phyloP scores from a whole-genome alignment of 805 yeast species.

The Teunomyces stri region DNA sequence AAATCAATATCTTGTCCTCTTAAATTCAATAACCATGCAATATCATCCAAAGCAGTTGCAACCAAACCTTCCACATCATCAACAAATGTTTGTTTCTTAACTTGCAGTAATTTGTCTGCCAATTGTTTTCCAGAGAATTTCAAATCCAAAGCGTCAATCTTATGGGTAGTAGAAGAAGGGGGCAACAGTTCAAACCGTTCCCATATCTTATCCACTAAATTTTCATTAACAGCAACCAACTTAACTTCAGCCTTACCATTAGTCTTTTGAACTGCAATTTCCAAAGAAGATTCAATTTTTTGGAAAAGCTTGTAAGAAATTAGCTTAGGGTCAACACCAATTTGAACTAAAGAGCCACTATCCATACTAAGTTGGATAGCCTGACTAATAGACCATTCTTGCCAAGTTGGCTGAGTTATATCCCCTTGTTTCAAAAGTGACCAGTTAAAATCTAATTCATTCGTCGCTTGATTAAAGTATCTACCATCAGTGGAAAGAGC shows the following conservation, averaged over 20 bases:
- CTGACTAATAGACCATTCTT: slow-evolving; percentile 53
- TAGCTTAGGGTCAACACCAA: slow-evolving; percentile 52
- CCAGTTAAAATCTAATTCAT: slow-evolving; percentile 64
- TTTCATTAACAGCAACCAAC: slow-evolving; percentile 47
- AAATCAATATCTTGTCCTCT: slow-evolving; percentile 55
- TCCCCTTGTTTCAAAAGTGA: slow-evolving; percentile 51
- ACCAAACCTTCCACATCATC: slow-evolving; percentile 34
- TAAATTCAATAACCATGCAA: slow-evolving; percentile 53
- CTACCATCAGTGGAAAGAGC: slow-evolving; percentile 61
- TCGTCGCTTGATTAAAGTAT: slow-evolving; percentile 56
- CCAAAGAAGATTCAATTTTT: slow-evolving; percentile 30
- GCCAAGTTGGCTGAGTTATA: slow-evolving; percentile 52
- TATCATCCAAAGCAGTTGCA: slow-evolving; percentile 48
- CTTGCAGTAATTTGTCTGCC: slow-evolving; percentile 52
- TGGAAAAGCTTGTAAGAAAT: slow-evolving; percentile 36
- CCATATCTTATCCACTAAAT: slow-evolving; percentile 80
- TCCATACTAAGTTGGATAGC: slow-evolving; percentile 50
- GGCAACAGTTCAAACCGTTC: slow-evolving; percentile 63
- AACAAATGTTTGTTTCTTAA: slow-evolving; percentile 20
- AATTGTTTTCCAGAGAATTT: slow-evolving; percentile 66
- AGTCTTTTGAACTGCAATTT: slow-evolving; percentile 18
- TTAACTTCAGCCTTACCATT: slow-evolving; percentile 35
- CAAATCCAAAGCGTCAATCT: slow-evolving; percentile 48
- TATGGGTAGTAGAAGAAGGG: slow-evolving; percentile 42
- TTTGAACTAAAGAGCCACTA: slow-evolving; percentile 35